These are phyloP conservation scores for Nadsonia commutata DNA, from an alignment of 1,139 yeast species.

Conservation along the genomic window DNA sequence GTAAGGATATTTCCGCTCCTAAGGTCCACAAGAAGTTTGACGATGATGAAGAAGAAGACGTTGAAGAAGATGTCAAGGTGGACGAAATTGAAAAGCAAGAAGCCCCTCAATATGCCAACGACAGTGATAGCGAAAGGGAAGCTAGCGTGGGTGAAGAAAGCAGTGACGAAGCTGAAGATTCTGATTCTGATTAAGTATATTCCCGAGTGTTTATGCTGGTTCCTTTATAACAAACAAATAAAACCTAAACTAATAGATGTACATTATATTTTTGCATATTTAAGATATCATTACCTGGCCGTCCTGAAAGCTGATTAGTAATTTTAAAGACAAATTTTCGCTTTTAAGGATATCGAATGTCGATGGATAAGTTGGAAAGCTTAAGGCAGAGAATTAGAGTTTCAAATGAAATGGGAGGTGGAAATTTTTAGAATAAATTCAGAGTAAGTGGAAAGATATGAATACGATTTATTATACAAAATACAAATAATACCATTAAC, in stretches of 20 bases:
- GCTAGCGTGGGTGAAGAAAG: constrained; percentile 7
- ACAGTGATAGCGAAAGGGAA: constrained; percentile 5
- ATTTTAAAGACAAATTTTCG: too few relatives aligned
- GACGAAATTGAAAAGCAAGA: constrained; percentile 5
- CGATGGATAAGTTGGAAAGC: too few relatives aligned
- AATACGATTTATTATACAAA: constrained; percentile 1
- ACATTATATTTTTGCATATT: too few relatives aligned
- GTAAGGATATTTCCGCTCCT: constrained; percentile 1
- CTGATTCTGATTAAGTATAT: constrained; percentile 6
- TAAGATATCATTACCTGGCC: too few relatives aligned
- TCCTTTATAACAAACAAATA: background rate
- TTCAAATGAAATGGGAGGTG: too few relatives aligned
- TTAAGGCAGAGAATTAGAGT: too few relatives aligned
- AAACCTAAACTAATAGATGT: background rate
- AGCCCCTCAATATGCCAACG: constrained; percentile 2
- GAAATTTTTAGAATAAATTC: too few relatives aligned
- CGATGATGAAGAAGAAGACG: constrained; percentile 1
- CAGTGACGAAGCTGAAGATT: background rate
- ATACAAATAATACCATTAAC: background rate
- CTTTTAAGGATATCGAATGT: too few relatives aligned
- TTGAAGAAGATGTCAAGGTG: constrained; percentile 1
- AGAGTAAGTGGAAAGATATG: too few relatives aligned
- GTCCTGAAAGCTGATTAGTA: too few relatives aligned
- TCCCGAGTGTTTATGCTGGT: background rate
- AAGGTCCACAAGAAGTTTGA: constrained; percentile 6